These are phyloP conservation scores for Debaryomyces hansenii DNA, from an alignment of 805 yeast genomes.

Conservation along the genomic window DNA sequence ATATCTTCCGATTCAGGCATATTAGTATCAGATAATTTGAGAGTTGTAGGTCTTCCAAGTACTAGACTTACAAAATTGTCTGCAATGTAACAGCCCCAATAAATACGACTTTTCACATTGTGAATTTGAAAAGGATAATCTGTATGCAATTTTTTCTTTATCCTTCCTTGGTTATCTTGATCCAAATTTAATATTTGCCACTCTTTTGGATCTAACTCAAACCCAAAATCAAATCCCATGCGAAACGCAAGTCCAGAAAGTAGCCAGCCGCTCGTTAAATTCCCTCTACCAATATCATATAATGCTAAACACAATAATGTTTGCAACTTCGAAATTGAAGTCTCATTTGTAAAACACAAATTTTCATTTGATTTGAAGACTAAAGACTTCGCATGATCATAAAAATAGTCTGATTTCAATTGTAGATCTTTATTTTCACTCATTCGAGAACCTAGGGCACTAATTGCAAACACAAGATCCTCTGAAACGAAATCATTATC, in stretches of 20 bases:
- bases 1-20: constrained; percentile 11
- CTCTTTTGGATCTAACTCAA: constrained; percentile 13
- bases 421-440: constrained; percentile 2
- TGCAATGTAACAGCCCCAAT: constrained; percentile 13
- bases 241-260: constrained; percentile 15
- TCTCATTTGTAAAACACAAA: constrained; percentile 3
- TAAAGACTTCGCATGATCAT: constrained; percentile 2
- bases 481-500: constrained; percentile 11
- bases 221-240: constrained; percentile 14
- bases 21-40: constrained; percentile 8
- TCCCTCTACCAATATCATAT: constrained; percentile 13
- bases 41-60: constrained; percentile 9
- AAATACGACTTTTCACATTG: constrained; percentile 9
- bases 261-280: constrained; percentile 14
- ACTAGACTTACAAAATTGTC: constrained; percentile 11
- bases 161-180: background rate
- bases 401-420: constrained; percentile 7
- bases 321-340: constrained; percentile 9
- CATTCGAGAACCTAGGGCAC: constrained; percentile 9
- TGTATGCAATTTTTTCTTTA: constrained; percentile 1
- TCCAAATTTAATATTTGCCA: constrained; percentile 6
- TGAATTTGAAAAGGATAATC: constrained; percentile 7
- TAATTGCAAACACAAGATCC: constrained; percentile 7
- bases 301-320: constrained; percentile 11
- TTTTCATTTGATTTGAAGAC: constrained; percentile 5